These are phyloP conservation scores for Hortiboletus campestris DNA, from an alignment of 768 basidiomycete genomes.

Conservation along the genomic window DNA sequence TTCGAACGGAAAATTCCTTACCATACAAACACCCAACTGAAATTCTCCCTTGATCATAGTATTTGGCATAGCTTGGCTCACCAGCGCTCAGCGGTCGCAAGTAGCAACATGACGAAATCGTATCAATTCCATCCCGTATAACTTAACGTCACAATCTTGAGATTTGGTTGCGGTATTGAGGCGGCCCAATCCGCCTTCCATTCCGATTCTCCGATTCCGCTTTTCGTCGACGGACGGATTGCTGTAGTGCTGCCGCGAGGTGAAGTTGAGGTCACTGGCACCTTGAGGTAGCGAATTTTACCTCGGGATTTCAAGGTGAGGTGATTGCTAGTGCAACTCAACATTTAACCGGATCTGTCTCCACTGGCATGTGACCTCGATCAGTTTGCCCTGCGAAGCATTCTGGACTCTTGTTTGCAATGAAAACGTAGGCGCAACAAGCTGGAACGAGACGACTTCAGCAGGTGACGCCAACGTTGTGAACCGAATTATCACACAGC, in stretches of 20 bases:
- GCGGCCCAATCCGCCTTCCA: conserved; percentile 5
- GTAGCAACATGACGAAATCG: conserved; percentile 1
- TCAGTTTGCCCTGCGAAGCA: not conserved
- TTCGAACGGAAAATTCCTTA: not conserved
- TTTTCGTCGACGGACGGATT: conserved; percentile 13
- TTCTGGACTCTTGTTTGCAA: conserved; percentile 1
- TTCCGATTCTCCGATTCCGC: conserved; percentile 5
- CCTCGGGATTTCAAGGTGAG: too few species aligned
- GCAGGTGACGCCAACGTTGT: too few species aligned
- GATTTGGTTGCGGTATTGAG: not conserved
- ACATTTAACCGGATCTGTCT: not conserved
- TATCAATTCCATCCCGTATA: not conserved
- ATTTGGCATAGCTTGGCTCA: not conserved
- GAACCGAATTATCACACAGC: too few species aligned
- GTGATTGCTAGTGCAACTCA: not conserved
- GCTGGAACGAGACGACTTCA: too few species aligned
- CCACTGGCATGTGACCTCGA: not conserved
- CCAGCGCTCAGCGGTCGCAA: not conserved
- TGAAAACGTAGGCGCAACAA: not conserved
- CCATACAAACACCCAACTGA: not conserved
- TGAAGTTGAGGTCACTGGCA: too few species aligned
- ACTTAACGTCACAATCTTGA: not conserved
- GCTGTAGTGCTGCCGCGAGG: not conserved
- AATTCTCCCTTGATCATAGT: not conserved
- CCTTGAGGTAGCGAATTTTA: too few species aligned